Percentiles rank a stretch among this genome's conserved stretches.
phyloP scores from a whole-genome alignment of 2,329 filamentous ascomycete genomes.

The Lachnellula occidentalis region DNA sequence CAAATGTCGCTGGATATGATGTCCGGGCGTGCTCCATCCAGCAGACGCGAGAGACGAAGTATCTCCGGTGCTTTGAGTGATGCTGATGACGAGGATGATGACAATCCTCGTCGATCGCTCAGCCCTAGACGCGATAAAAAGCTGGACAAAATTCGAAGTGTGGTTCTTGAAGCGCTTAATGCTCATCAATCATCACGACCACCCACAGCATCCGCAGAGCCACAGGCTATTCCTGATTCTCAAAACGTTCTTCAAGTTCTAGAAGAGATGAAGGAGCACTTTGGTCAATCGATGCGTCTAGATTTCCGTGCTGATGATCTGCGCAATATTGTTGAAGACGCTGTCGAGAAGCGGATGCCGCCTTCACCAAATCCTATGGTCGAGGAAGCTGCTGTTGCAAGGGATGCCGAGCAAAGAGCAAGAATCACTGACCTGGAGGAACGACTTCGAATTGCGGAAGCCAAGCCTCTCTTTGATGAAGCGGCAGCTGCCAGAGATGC shows the following conservation, averaged over 20 bases:
- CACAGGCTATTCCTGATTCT: slow-evolving; percentile 29
- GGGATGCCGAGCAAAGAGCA: slow-evolving; percentile 18
- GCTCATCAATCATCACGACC: slow-evolving; percentile 42
- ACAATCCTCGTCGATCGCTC: slow-evolving; percentile 64
- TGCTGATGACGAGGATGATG: slow-evolving; percentile 91
- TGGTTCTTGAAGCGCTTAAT: slow-evolving; percentile 68
- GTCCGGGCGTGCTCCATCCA: slow-evolving; percentile 49
- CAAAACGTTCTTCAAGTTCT: slow-evolving; percentile 61
- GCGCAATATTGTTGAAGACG: slow-evolving; percentile 57
- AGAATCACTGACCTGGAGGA: slow-evolving; percentile 55
- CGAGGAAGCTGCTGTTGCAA: slow-evolving; percentile 34
- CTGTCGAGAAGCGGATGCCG: slow-evolving; percentile 52
- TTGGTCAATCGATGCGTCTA: slow-evolving; percentile 40
- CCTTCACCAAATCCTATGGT: slow-evolving; percentile 38
- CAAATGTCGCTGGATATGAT: slow-evolving; percentile 61
- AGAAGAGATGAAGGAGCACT: slow-evolving; percentile 53
- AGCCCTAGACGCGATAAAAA: slow-evolving; percentile 76
- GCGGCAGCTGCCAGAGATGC: slow-evolving; percentile 16
- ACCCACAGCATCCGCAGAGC: slow-evolving; percentile 22
- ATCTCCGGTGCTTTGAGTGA: slow-evolving; percentile 71
- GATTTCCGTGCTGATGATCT: slow-evolving; percentile 49
- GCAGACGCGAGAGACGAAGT: slow-evolving; percentile 56
- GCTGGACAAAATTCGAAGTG: slow-evolving; percentile 72
- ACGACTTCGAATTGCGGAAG: slow-evolving; percentile 57
- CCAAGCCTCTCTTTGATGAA: slow-evolving; percentile 43